Conservation (phyloP, 805 yeast species). For the Yarrowia sp. region DNA sequence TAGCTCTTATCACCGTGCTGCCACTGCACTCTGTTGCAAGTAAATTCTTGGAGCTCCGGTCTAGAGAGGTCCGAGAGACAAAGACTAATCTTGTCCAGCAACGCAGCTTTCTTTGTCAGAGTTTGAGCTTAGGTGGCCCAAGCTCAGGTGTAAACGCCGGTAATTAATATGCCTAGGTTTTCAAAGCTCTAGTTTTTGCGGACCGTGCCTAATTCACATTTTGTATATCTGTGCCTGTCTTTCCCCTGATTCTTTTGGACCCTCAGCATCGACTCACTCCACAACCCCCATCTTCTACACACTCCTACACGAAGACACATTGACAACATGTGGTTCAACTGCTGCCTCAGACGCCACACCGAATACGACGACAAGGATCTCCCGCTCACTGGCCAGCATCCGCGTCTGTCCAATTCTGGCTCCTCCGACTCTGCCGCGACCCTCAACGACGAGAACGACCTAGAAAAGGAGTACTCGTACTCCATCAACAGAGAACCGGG, state of each 20-base stretch:
- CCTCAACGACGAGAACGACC: slow-evolving; percentile 10
- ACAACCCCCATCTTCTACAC: neutral
- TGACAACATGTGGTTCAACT: slow-evolving; percentile 24
- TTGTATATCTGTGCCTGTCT: slow-evolving; percentile 15
- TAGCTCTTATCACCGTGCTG: slow-evolving; percentile 21
- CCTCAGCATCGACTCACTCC: neutral
- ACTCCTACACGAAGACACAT: too few relatives aligned
- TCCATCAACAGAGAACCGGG: slow-evolving; percentile 21
- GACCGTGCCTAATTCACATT: slow-evolving; percentile 18
- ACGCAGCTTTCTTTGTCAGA: slow-evolving; percentile 4
- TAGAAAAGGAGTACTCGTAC: slow-evolving; percentile 17
- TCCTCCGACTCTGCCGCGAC: slow-evolving; percentile 21
- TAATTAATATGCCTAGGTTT: slow-evolving; percentile 22
- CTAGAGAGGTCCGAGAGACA: slow-evolving; percentile 16
- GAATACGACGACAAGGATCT: slow-evolving; percentile 19
- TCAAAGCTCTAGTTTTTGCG: slow-evolving; percentile 18
- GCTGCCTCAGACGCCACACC: slow-evolving; percentile 23
- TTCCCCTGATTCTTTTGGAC: slow-evolving; percentile 1
- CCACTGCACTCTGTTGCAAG: neutral
- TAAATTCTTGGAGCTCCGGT: slow-evolving; percentile 20
- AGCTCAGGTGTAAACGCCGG: slow-evolving; percentile 24
- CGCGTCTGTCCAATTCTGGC: slow-evolving; percentile 18
- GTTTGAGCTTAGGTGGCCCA: neutral
- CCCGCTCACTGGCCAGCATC: slow-evolving; percentile 3
- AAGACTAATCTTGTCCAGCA: slow-evolving; percentile 17